Evolutionary conservation across 495 filamentous ascomycete genomes (phyloP), one percentile per base, ranked within the genome.

Genomic region (Lasiosphaeriaceae sp.): DNA sequence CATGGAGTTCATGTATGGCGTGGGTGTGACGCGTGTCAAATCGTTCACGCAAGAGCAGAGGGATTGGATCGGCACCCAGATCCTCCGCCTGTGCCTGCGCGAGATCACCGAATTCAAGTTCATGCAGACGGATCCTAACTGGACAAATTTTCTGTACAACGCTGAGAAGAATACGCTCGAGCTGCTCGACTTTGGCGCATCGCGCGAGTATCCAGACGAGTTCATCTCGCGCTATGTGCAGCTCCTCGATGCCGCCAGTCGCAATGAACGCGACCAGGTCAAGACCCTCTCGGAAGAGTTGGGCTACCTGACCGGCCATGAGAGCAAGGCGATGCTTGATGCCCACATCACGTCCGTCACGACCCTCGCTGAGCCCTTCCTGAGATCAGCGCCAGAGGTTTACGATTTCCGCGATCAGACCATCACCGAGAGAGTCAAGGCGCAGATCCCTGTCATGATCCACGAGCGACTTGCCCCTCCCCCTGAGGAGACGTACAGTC

Each of bases 111-210:
- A 96, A 63, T 98, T 96, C 78, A 82, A 77, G 44, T 98, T 94
- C 78, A 98, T 98, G 94, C 94, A 98, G 74, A 97, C 94, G 23
- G 94, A 98, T 73, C 94, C 94, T 19, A 98, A 98, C 77, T 98
- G 95, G 94, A 97, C 95, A n/a, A 98, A 98, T 68, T 98, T 98
- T 76, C 77, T 97, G 24, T 97, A 89, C 77, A 96, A 98, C 67
- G 71, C 81, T 0, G 51, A 73, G 8, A 85, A 83, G 2, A 74
- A 85, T 52, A 87, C 84, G 63, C 84, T 98, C 6, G 92, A 97
- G 71, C 85, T 98, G 11, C 85, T 98, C 48, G 94, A 98, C 71
- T 98, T 98, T 67, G 94, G 94, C 58, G 94, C 94, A 26, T 90
- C 88, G 14, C 78, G 94, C 60, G 95, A 90, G 47, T 98, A 84